Evolutionary conservation across 1,284 basidiomycete genomes (phyloP).

Genomic region (Cryptococcus sp.): DNA sequence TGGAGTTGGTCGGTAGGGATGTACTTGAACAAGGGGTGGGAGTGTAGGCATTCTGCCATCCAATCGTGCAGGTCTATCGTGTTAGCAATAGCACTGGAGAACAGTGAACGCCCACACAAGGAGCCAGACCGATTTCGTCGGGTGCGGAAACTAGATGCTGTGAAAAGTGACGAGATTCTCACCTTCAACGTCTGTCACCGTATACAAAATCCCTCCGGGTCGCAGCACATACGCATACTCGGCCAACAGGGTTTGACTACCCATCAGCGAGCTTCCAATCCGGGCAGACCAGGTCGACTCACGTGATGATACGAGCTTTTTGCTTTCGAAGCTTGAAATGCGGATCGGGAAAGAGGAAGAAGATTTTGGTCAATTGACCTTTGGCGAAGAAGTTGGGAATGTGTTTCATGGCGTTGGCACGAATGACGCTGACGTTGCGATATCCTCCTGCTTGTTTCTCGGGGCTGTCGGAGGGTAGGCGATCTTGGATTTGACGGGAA

Average conservation of each 20-base stretch:
- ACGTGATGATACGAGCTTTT: constrained; percentile 90
- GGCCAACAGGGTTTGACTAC: constrained; percentile 71
- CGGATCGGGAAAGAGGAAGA: constrained; percentile 98
- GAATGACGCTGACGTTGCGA: constrained; percentile 89
- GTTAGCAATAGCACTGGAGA: constrained; percentile 3
- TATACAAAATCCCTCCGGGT: constrained; percentile 91
- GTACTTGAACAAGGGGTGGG: constrained; percentile 79
- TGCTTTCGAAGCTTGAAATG: constrained; percentile 98
- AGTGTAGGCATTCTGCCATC: constrained; percentile 85
- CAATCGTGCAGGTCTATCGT: constrained; percentile 74
- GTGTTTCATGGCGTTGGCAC: constrained; percentile 98
- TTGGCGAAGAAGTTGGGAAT: constrained; percentile 94
- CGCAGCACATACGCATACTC: constrained; percentile 88
- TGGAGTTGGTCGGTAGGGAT: constrained; percentile 71
- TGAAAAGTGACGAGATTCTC: constrained; percentile 8
- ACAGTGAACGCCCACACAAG: constrained; percentile 1
- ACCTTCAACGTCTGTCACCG: constrained; percentile 87
- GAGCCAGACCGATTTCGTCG: neutral
- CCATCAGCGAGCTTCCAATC: neutral
- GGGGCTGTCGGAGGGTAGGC: constrained; percentile 21
- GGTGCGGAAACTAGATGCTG: neutral
- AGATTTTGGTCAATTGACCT: constrained; percentile 76
- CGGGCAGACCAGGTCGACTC: constrained; percentile 10
- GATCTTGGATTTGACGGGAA: constrained; percentile 58
- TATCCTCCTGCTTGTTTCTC: constrained; percentile 53